Evolutionary conservation across 306 rosid genomes (phyloP), one percentile per base, ranked within the genome.

Genomic region (Urtica urens): DNA sequence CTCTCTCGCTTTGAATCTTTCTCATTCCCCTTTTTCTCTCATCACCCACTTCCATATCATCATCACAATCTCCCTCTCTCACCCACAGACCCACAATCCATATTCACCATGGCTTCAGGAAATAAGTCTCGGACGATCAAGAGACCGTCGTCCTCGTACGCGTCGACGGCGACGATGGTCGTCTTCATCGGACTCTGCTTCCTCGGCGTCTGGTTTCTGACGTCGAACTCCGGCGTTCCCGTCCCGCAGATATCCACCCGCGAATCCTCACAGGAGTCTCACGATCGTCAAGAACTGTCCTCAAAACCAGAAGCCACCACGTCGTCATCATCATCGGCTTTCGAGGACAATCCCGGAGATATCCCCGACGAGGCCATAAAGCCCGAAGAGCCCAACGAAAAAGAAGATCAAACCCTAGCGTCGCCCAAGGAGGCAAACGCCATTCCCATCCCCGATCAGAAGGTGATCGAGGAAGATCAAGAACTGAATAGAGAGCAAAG

Each of bases 351-450:
- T 51, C 84, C 92, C 0, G 82, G 87, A 17, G 74, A 85, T 43
- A 82, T 84, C 23, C 95, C 95, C 0, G 79, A 75, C 1, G 99
- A 85, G 35, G 87, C 87, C 55, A 69, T 85, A 6, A 79, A 67
- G 40, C 28, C 68, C 0, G 95, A 75, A 21, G 84, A 81, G 15
- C 56, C 39, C 3, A 38, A 58, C 0, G 65, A 16, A 14, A 46
- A 20, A 30, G 63, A 57, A 10, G 45, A 38, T 38, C 55, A 63
- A 14, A 53, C 47, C 39, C 41, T 69, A 65, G 34, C 21, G 69
- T 37, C 82, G 77, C 29, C 72, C 10, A 73, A 65, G 83, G 71
- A 57, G 76, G 59, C n/a, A n/a, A n/a, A n/a, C n/a, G n/a, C n/a
- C n/a, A n/a, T n/a, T n/a, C n/a, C n/a, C n/a, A n/a, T n/a, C 50